A percentile compares a stretch with the other conserved stretches of the same genome.
These are phyloP conservation scores for Periconia macrospinosa DNA, from an alignment of 2,329 filamentous ascomycete species.

Conservation along the genomic window DNA sequence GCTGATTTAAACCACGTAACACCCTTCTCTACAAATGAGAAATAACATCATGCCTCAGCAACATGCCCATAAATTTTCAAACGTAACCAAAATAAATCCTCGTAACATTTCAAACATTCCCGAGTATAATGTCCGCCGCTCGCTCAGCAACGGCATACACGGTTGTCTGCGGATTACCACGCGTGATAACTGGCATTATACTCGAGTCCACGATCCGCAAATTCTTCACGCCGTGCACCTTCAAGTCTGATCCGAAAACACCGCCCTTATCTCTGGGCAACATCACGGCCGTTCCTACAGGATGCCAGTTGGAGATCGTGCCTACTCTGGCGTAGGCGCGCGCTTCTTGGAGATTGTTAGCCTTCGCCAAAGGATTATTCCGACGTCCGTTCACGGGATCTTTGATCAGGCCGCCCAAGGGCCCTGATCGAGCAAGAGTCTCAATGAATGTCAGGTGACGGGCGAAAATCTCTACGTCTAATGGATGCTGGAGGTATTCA, in stretches of 20 bases:
- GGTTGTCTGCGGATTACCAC: slow-evolving; percentile 29
- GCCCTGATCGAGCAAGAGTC: slow-evolving; percentile 25
- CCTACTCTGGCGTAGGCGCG: slow-evolving; percentile 17
- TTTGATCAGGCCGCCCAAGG: slow-evolving; percentile 30
- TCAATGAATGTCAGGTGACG: slow-evolving; percentile 34
- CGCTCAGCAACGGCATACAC: slow-evolving; percentile 39
- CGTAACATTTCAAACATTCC: no score
- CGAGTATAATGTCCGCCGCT: slow-evolving; percentile 33
- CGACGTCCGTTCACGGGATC: slow-evolving; percentile 7
- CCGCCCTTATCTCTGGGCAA: slow-evolving; percentile 33
- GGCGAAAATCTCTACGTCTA: slow-evolving; percentile 45
- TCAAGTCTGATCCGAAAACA: slow-evolving; percentile 25
- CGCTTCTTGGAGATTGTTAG: slow-evolving; percentile 26
- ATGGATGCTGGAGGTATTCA: slow-evolving; percentile 45
- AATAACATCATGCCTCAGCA: no score
- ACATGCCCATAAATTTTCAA: no score
- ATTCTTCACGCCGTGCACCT: slow-evolving; percentile 34
- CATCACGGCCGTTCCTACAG: slow-evolving; percentile 36
- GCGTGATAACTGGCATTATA: slow-evolving; percentile 29
- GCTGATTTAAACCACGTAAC: no score
- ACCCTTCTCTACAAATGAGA: no score
- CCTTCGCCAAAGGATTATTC: slow-evolving; percentile 1
- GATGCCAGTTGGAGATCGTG: slow-evolving; percentile 34
- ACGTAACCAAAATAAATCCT: no score
- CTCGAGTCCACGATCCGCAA: slow-evolving; percentile 32